A percentile compares a stretch with the other conserved stretches of the same genome.
phyloP scores from a whole-genome alignment of 139 green algal species.

The Trebouxia sp. region DNA sequence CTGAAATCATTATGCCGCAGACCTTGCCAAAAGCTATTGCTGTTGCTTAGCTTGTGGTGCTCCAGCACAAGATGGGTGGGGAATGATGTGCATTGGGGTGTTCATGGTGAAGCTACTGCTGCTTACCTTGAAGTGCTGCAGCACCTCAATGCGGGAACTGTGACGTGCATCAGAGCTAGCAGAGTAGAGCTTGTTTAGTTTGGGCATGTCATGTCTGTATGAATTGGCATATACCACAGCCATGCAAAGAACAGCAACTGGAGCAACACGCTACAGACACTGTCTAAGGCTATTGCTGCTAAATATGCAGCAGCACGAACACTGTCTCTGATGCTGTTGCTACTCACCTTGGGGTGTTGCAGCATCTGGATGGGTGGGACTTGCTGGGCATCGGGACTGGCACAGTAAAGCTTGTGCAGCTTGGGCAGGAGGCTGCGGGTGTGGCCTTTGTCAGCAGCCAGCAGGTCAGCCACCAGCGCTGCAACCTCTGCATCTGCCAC shows the following conservation, averaged over 20 bases:
- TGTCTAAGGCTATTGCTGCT: too few species aligned
- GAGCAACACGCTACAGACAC: too few species aligned
- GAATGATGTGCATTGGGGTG: slow-evolving; percentile 12
- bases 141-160: slow-evolving; percentile 30
- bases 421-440: slow-evolving; percentile 9
- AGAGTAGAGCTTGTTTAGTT: slow-evolving; percentile 7
- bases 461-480: slow-evolving; percentile 13
- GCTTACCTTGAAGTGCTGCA: slow-evolving; percentile 23
- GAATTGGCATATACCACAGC: too few species aligned
- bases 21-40: neutral
- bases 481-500: slow-evolving; percentile 45
- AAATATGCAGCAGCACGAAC: too few species aligned
- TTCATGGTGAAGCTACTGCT: neutral
- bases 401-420: slow-evolving; percentile 14
- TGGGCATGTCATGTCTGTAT: too few species aligned
- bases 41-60: neutral
- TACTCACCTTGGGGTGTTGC: neutral
- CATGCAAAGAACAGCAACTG: too few species aligned
- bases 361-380: slow-evolving; percentile 35
- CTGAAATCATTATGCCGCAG: neutral
- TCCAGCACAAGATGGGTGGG: slow-evolving; percentile 35
- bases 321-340: neutral
- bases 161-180: slow-evolving; percentile 4
- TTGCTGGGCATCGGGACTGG: slow-evolving; percentile 6
- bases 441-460: slow-evolving; percentile 18